These are phyloP conservation scores for Nicotiana otophora DNA, from an alignment of 257 asterid genomes.

Conservation along the genomic window DNA sequence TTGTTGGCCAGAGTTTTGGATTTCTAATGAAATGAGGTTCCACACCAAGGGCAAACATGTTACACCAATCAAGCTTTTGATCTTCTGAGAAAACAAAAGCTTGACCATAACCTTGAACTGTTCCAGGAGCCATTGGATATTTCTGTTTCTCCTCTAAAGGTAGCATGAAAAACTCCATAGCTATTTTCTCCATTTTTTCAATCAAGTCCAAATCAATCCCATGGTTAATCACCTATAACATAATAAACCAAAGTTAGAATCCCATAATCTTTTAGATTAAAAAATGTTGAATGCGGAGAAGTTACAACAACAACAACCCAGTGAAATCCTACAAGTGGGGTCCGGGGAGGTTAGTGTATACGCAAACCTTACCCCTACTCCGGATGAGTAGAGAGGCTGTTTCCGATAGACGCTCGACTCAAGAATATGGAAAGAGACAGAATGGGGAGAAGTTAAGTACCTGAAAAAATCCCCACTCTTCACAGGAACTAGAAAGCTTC, in stretches of 20 bases:
- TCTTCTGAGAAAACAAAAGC: constrained; percentile 94
- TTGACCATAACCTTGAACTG: constrained; percentile 94
- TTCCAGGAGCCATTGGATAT: constrained; percentile 88
- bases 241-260: not conserved
- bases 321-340: no score
- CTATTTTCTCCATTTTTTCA: constrained; percentile 65
- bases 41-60: constrained; percentile 96
- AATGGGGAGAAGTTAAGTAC: constrained; percentile 18
- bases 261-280: not conserved
- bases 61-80: constrained; percentile 95
- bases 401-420: no score
- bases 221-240: constrained; percentile 68
- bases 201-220: constrained; percentile 61
- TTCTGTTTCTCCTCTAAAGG: constrained; percentile 93
- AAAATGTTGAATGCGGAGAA: no score
- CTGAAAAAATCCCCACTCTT: constrained; percentile 98
- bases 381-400: no score
- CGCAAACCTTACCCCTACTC: no score
- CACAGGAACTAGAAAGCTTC: constrained; percentile 61
- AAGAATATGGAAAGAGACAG: no score
- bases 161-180: constrained; percentile 69
- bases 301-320: not conserved
- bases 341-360: no score
- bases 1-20: constrained; percentile 80
- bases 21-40: constrained; percentile 57